phyloP scores from a whole-genome alignment of 73 alveolate genomes.

The Stentor roeselii region DNA sequence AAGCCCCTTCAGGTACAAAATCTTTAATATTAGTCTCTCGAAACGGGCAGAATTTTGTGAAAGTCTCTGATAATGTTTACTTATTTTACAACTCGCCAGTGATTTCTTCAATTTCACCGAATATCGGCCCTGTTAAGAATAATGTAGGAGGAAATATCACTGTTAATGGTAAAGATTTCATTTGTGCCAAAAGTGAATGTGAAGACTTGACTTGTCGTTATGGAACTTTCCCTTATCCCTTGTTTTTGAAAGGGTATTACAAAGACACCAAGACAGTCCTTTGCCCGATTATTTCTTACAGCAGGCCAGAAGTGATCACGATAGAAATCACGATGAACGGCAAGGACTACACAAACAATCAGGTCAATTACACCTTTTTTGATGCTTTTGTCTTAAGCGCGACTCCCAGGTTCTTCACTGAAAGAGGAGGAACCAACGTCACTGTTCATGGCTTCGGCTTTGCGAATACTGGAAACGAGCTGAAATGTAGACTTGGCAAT shows the following conservation, averaged over 20 bases:
- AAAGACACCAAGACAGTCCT: conserved; percentile 45
- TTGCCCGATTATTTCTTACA: conserved; percentile 69
- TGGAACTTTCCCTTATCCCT: conserved; percentile 63
- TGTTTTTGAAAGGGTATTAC: conserved; percentile 53
- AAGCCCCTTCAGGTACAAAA: conserved; percentile 63
- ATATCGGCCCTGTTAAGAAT: conserved; percentile 79
- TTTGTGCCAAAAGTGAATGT: conserved; percentile 53
- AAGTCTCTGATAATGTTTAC: conserved; percentile 40
- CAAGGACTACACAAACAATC: conserved; percentile 79
- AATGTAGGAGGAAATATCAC: conserved; percentile 46
- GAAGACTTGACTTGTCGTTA: conserved; percentile 70
- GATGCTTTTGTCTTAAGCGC: conserved; percentile 86
- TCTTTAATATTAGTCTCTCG: conserved; percentile 66
- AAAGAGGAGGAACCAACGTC: conserved; percentile 76
- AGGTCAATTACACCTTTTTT: conserved; percentile 69
- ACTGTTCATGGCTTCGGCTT: conserved; percentile 87
- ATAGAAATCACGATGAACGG: conserved; percentile 83
- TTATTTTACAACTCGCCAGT: conserved; percentile 79
- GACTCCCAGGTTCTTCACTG: conserved; percentile 75
- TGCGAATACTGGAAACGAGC: conserved; percentile 64
- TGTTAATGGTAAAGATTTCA: conserved; percentile 52
- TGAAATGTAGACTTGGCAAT: conserved; percentile 58
- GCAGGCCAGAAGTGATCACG: conserved; percentile 79
- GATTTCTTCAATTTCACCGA: conserved; percentile 65
- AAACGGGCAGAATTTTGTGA: conserved; percentile 66